These are phyloP conservation scores for Solanum tarijense DNA, from an alignment of 257 asterid genomes.

Conservation along the genomic window DNA sequence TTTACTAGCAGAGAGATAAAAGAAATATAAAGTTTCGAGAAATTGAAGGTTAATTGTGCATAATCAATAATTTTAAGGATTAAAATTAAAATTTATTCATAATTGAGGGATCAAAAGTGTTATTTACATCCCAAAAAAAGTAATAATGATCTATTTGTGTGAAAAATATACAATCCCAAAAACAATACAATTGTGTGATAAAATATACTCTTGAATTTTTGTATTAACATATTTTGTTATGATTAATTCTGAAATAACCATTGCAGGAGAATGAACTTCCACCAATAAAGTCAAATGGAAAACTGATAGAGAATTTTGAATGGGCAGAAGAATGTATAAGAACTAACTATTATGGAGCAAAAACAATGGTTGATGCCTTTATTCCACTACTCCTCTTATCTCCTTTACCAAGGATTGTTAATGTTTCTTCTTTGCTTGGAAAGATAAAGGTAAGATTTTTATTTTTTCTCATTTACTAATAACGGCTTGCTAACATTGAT, in stretches of 20 bases:
- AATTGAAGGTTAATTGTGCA: neutral
- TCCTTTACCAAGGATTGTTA: slow-evolving; percentile 15
- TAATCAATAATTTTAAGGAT: neutral
- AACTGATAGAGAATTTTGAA: slow-evolving; percentile 7
- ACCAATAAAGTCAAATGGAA: neutral
- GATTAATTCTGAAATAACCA: neutral
- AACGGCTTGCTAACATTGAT: neutral
- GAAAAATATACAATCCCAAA: neutral
- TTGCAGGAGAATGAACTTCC: slow-evolving; percentile 7
- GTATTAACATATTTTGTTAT: neutral
- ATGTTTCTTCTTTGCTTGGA: slow-evolving; percentile 15
- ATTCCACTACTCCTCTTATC: slow-evolving; percentile 14
- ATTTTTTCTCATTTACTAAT: neutral
- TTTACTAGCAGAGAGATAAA: neutral
- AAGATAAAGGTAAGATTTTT: neutral
- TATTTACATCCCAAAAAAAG: neutral
- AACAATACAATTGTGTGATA: neutral
- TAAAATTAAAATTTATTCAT: neutral
- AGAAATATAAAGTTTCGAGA: neutral
- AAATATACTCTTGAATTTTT: neutral
- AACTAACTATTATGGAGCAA: slow-evolving; percentile 15
- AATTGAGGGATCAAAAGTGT: neutral
- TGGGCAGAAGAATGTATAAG: slow-evolving; percentile 8
- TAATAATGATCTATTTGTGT: neutral
- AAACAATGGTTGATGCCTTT: slow-evolving; percentile 13